phyloP scores from a whole-genome alignment of 805 yeast genomes.

The Sugiyamaella marilandica region DNA sequence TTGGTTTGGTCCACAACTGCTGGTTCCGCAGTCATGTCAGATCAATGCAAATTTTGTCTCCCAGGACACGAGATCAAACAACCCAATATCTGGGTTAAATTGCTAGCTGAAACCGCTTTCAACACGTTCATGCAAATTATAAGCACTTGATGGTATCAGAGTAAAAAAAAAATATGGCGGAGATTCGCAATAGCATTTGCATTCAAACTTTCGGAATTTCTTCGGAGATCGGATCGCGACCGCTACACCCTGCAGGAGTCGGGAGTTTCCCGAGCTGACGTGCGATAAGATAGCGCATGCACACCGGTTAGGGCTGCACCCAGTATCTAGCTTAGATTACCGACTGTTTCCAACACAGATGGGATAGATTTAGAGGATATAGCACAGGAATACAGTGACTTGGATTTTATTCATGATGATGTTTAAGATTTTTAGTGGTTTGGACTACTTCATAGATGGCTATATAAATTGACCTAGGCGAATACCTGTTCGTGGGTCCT shows the following conservation, averaged over 20 bases:
- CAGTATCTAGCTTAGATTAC: neutral
- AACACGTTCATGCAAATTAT: too few relatives aligned
- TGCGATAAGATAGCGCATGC: neutral
- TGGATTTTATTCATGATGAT: too few relatives aligned
- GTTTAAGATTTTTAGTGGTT: too few relatives aligned
- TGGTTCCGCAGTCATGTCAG: neutral
- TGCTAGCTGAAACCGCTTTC: too few relatives aligned
- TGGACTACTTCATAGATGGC: too few relatives aligned
- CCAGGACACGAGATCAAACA: too few relatives aligned
- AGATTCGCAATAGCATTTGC: too few relatives aligned
- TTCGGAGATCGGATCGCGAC: constrained; percentile 1
- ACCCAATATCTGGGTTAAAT: too few relatives aligned
- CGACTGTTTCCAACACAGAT: neutral
- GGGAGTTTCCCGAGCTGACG: neutral
- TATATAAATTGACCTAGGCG: too few relatives aligned
- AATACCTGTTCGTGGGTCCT: neutral
- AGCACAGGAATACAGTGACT: neutral
- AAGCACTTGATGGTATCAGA: too few relatives aligned
- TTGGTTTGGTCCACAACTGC: neutral
- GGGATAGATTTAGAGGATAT: too few relatives aligned
- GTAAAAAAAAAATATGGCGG: too few relatives aligned
- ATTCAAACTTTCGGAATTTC: neutral
- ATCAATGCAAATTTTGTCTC: neutral
- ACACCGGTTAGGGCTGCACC: neutral
- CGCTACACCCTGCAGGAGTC: neutral